Percentiles rank a stretch among this genome's conserved stretches.
Evolutionary conservation across 441 rosid species (phyloP).

Genomic region (Geranium incanum): DNA sequence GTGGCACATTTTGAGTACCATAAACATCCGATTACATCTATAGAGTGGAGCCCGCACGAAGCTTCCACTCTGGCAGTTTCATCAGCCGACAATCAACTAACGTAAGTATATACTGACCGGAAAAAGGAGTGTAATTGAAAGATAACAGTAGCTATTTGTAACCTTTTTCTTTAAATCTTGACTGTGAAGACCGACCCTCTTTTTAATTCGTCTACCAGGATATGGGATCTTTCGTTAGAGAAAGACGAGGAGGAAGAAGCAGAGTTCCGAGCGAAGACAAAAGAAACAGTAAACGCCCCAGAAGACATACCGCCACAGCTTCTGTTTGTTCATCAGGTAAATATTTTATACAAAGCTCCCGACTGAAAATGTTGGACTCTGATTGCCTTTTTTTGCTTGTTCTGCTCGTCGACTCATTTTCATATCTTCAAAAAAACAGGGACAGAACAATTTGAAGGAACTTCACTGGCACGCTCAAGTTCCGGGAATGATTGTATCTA

Average conservation of each 20-base stretch:
- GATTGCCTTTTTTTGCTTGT: not conserved
- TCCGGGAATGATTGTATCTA: conserved; percentile 83
- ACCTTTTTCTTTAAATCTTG: not conserved
- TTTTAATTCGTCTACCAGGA: conserved; percentile 32
- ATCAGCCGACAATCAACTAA: conserved; percentile 77
- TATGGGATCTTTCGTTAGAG: conserved; percentile 94
- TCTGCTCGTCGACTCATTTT: not conserved
- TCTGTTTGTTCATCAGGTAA: conserved; percentile 89
- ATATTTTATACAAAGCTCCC: not conserved
- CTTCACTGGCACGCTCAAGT: conserved; percentile 90
- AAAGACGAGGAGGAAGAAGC: conserved; percentile 94
- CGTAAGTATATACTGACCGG: conserved; percentile 38
- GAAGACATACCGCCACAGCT: conserved; percentile 87
- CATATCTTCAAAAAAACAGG: conserved; percentile 35
- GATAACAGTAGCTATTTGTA: not conserved
- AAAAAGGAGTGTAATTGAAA: not conserved
- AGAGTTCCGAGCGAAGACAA: conserved; percentile 72
- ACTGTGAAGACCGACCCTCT: too few relatives aligned
- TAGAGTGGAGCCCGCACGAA: conserved; percentile 92
- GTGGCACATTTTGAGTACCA: conserved; percentile 86
- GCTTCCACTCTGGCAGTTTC: conserved; percentile 79
- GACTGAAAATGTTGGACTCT: not conserved
- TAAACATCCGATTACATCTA: conserved; percentile 78
- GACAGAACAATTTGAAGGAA: conserved; percentile 92
- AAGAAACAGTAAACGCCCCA: conserved; percentile 76